phyloP scores from a whole-genome alignment of 306 rosid genomes.

The Dalbergia oliveri region DNA sequence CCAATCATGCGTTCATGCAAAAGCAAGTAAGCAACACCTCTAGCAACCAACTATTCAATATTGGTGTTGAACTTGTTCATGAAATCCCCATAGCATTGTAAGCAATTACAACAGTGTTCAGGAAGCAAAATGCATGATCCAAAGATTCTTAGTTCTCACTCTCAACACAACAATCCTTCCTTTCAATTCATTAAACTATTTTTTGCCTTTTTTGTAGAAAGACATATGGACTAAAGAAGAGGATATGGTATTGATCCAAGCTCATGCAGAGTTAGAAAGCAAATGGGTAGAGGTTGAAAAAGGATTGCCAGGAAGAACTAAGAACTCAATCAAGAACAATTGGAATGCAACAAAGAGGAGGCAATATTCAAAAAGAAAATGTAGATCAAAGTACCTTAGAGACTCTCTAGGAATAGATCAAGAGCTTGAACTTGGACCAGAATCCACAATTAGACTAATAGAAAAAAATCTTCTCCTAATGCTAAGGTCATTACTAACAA shows the following conservation, averaged over 20 bases:
- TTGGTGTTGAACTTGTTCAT: too few species aligned
- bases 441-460: slow-evolving; percentile 46
- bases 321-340: slow-evolving; percentile 93
- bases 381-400: slow-evolving; percentile 79
- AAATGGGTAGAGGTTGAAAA: slow-evolving; percentile 98
- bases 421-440: slow-evolving; percentile 76
- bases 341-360: slow-evolving; percentile 99
- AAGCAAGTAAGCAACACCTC: too few species aligned
- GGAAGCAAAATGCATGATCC: too few species aligned
- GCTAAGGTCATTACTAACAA: slow-evolving; percentile 9
- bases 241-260: slow-evolving; percentile 73
- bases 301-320: slow-evolving; percentile 88
- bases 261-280: slow-evolving; percentile 87
- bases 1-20: too few species aligned
- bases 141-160: too few species aligned
- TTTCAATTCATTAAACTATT: not conserved
- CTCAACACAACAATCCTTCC: too few species aligned
- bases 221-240: slow-evolving; percentile 94
- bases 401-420: slow-evolving; percentile 83
- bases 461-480: slow-evolving; percentile 48
- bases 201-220: slow-evolving; percentile 60
- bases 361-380: slow-evolving; percentile 84
- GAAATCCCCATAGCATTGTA: too few species aligned
- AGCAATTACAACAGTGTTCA: too few species aligned
- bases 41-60: too few species aligned